Evolutionary conservation across 768 basidiomycete species (phyloP), one percentile per base, ranked within the genome.

Genomic region (Leccinum rimulosum): DNA sequence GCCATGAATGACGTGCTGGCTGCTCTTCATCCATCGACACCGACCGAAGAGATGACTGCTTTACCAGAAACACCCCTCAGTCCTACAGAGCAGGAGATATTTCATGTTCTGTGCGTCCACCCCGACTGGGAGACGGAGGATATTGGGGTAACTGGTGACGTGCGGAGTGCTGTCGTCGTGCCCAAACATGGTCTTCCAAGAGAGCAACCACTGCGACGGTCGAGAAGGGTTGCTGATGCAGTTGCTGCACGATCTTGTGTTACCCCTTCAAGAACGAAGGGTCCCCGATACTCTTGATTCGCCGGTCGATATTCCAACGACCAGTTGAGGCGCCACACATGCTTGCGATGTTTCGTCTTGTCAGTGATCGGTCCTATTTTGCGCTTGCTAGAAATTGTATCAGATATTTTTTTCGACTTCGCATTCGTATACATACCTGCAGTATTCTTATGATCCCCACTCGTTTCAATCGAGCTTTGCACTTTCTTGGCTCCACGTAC

Each of bases 21-120:
- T 28, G 68, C 64, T 45, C 60, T 73, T 30, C 73, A 65, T 33
- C 43, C 66, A 9, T 54, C 60, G 28, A 59, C 54, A 31, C 55
- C 63, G 58, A 50, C 57, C 15, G 60, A 65, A 43, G 64, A 63
- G 12, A 56, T 15, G 19, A 38, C 52, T 27, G 22, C 52, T 11
- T 36, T 38, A 14, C 50, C 68, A 7, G 72, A 74, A 30, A 74
- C 75, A 3, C 88, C 88, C 19, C 78, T 91, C 52, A 90, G 82
- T 63, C 83, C 84, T 25, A 84, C 80, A 10, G 89, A 91, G 65
- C 82, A 87, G 66, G 83, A 87, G 70, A 84, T 91, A 52, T 90
- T 91, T 72, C 82, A 77, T 45, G 79, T 81, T 50, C 72, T 90
- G 27, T 90, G 87, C 60, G 75, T 80, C 33, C 79, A 81, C 60